phyloP scores from a whole-genome alignment of 345 rosid species.

The Murraya paniculata region DNA sequence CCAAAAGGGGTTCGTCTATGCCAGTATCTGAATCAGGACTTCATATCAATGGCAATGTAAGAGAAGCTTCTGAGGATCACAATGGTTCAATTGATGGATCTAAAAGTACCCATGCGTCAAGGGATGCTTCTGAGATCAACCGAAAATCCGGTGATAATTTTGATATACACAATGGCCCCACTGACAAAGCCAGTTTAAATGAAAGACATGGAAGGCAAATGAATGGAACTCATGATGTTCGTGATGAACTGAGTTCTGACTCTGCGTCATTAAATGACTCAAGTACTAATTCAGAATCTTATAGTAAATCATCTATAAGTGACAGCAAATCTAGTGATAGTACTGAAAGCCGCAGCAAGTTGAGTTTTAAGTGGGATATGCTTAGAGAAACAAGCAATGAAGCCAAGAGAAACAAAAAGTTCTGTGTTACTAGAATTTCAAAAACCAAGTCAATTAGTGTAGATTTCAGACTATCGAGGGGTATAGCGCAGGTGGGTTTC shows the following conservation, averaged over 20 bases:
- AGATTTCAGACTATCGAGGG: slow-evolving; percentile 93
- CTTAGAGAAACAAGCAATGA: slow-evolving; percentile 40
- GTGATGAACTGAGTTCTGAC: slow-evolving; percentile 32
- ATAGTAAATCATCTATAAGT: slow-evolving; percentile 36
- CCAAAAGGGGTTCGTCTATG: slow-evolving; percentile 25
- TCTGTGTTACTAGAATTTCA: slow-evolving; percentile 61
- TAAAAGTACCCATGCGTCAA: slow-evolving; percentile 19
- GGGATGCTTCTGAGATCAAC: slow-evolving; percentile 36
- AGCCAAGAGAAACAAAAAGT: slow-evolving; percentile 52
- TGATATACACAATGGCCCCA: slow-evolving; percentile 30
- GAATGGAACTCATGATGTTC: slow-evolving; percentile 36
- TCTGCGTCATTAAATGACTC: slow-evolving; percentile 32
- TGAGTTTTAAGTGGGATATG: slow-evolving; percentile 31
- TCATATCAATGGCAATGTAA: slow-evolving; percentile 37
- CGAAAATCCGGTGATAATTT: slow-evolving; percentile 31
- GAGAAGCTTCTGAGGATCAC: slow-evolving; percentile 21
- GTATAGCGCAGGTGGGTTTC: slow-evolving; percentile 80
- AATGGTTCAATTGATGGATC: slow-evolving; percentile 29
- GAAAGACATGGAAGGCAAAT: slow-evolving; percentile 31
- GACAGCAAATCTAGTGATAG: slow-evolving; percentile 36
- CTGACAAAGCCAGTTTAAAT: slow-evolving; percentile 33
- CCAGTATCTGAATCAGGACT: slow-evolving; percentile 37
- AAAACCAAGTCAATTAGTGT: slow-evolving; percentile 77
- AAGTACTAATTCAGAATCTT: slow-evolving; percentile 32
- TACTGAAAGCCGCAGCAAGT: slow-evolving; percentile 43